Conservation (phyloP, 305 asterid species). For the Euphrasia arctica region DNA sequence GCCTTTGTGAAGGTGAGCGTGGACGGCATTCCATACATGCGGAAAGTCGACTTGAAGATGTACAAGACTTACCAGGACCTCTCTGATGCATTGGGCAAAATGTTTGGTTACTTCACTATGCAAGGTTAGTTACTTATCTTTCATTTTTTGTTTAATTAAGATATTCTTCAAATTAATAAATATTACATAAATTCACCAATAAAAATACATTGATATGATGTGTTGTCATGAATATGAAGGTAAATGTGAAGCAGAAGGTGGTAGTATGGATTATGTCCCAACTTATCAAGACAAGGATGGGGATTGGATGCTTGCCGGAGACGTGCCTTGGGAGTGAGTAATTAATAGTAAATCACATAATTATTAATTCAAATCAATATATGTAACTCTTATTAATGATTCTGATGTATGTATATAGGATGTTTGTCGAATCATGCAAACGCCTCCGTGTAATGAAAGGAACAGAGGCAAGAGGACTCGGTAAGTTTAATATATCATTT, state of each 20-base stretch:
- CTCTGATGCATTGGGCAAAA: constrained; percentile 59
- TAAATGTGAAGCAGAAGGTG: constrained; percentile 44
- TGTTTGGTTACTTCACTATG: constrained; percentile 52
- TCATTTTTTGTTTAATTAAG: too few relatives aligned
- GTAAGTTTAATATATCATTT: constrained; percentile 28
- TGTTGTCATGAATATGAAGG: constrained; percentile 29
- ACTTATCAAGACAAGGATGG: constrained; percentile 57
- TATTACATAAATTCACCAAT: neutral
- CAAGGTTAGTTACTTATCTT: too few relatives aligned
- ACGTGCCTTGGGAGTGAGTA: constrained; percentile 53
- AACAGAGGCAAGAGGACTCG: constrained; percentile 78
- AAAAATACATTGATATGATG: too few relatives aligned
- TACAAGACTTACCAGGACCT: constrained; percentile 56
- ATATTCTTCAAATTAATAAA: neutral
- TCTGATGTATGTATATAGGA: constrained; percentile 44
- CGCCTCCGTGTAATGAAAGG: constrained; percentile 85
- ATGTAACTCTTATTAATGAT: too few relatives aligned
- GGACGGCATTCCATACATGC: constrained; percentile 83
- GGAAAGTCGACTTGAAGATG: constrained; percentile 70
- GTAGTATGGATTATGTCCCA: constrained; percentile 51
- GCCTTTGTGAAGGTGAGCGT: constrained; percentile 62
- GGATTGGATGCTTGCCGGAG: constrained; percentile 61
- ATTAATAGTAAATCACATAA: neutral
- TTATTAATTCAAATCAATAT: too few relatives aligned
- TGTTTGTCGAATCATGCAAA: constrained; percentile 84